Evolutionary conservation across 768 basidiomycete species (phyloP), one percentile per base, ranked within the genome.

Genomic region (Mycena indigotica): DNA sequence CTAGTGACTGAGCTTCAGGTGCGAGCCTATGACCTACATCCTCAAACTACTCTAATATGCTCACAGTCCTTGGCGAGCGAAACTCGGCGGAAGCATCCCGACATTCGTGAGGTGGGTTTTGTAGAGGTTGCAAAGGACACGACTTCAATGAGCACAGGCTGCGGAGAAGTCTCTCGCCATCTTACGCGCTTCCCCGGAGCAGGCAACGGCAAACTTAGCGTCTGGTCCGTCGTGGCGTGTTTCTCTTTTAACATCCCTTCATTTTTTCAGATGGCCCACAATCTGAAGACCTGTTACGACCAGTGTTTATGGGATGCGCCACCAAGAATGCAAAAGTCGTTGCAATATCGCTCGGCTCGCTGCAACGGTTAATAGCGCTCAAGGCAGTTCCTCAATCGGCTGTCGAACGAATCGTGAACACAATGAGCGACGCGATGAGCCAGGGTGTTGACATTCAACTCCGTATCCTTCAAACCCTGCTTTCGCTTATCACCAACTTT

Each of bases 361-460:
- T 98, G 19, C 95, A 97, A 69, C 85, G 96, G 40, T 80, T 98
- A 58, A 95, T 97, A 55, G 80, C 89, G 4, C 82, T 95, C 56
- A 88, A 88, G 70, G 93, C 91, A 21, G 91, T 96, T 1, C 90
- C 89, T 0, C 85, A 88, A 70, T 85, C 84, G 2, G 84, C 87
- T 0, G 88, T 96, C 0, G 85, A 91, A 1, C 71, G 84, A 30
- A 91, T 98, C 51, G 82, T 98, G 65, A 83, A 74, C 44, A 96
- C 89, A 0, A 89, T 99, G 84, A 84, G 80, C 56, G 88, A 91
- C 61, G 93, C 93, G 17, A 86, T 96, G 77, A 88, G 84, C 26
- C 94, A 96, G 69, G 97, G 95, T 5, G 95, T 98, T 28, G 97
- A 99, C 69, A 97, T 98, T 25, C 97, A 98, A 69, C 81, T 98